phyloP scores from a whole-genome alignment of 805 yeast species.

The Candida arabinofermentans region DNA sequence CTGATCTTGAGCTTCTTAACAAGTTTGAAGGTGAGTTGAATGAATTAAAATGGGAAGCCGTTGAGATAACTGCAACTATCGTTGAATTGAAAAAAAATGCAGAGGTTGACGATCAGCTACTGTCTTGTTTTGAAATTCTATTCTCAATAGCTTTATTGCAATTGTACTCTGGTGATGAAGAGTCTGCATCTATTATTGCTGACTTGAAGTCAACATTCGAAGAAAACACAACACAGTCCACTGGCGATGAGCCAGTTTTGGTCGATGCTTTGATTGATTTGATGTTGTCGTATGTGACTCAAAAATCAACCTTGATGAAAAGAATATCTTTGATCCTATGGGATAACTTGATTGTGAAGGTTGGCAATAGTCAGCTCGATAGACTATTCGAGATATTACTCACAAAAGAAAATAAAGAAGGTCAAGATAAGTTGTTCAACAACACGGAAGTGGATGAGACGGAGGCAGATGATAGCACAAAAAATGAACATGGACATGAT shows the following conservation, averaged over 20 bases:
- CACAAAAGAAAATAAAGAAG: constrained; percentile 76
- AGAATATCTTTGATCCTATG: constrained; percentile 46
- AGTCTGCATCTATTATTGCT: constrained; percentile 67
- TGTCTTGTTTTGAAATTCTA: constrained; percentile 63
- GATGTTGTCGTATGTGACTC: constrained; percentile 51
- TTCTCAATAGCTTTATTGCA: constrained; percentile 76
- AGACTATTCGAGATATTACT: constrained; percentile 51
- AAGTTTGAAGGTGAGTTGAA: constrained; percentile 58
- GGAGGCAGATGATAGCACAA: constrained; percentile 40
- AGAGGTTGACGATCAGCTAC: constrained; percentile 20
- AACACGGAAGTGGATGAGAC: constrained; percentile 47
- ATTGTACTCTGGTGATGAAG: constrained; percentile 71
- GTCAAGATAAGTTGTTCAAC: constrained; percentile 73
- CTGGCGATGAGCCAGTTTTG: constrained; percentile 33
- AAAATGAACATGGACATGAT: constrained; percentile 31
- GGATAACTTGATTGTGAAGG: constrained; percentile 47
- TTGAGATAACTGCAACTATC: constrained; percentile 44
- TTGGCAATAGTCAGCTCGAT: constrained; percentile 42
- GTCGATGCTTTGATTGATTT: constrained; percentile 44
- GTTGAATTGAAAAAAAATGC: constrained; percentile 31
- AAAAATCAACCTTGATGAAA: constrained; percentile 53
- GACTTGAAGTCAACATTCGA: constrained; percentile 66
- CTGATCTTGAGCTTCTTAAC: constrained; percentile 13
- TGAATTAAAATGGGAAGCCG: constrained; percentile 43
- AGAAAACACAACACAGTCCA: constrained; percentile 36